Percentiles rank a stretch among this genome's conserved stretches.
Conservation (phyloP, 2,329 filamentous ascomycete genomes). For the Aspergillus sp. region DNA sequence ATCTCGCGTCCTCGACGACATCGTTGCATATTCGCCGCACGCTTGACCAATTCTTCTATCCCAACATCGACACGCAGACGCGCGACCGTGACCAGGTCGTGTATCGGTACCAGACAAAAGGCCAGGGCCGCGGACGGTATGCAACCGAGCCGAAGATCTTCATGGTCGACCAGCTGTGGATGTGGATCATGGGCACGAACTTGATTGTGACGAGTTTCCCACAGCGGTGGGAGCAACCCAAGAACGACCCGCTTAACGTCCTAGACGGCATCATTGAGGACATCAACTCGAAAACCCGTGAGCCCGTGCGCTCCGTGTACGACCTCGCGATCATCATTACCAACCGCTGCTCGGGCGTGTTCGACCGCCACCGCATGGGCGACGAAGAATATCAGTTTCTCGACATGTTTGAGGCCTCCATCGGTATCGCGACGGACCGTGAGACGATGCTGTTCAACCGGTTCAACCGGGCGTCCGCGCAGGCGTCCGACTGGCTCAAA, state of each 20-base stretch:
- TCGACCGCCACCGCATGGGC: constrained; percentile 57
- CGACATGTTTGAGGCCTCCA: constrained; percentile 65
- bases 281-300: constrained; percentile 62
- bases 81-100: constrained; percentile 65
- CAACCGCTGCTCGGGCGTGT: constrained; percentile 58
- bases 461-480: constrained; percentile 58
- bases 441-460: constrained; percentile 59
- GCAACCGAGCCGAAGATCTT: constrained; percentile 56
- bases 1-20: constrained; percentile 33
- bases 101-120: constrained; percentile 54
- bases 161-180: constrained; percentile 69
- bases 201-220: constrained; percentile 51
- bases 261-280: constrained; percentile 61
- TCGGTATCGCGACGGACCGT: constrained; percentile 52
- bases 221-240: constrained; percentile 50
- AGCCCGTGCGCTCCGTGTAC: constrained; percentile 59
- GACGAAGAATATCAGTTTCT: constrained; percentile 63
- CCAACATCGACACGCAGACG: constrained; percentile 56
- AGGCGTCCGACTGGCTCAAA: constrained; percentile 55
- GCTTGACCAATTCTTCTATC: constrained; percentile 65
- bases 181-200: constrained; percentile 60
- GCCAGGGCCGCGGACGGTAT: constrained; percentile 29
- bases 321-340: constrained; percentile 63
- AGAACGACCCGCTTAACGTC: constrained; percentile 62
- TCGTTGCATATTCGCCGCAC: constrained; percentile 58